phyloP scores from a whole-genome alignment of 2,329 filamentous ascomycete species.

The Trichoderma simmonsii region DNA sequence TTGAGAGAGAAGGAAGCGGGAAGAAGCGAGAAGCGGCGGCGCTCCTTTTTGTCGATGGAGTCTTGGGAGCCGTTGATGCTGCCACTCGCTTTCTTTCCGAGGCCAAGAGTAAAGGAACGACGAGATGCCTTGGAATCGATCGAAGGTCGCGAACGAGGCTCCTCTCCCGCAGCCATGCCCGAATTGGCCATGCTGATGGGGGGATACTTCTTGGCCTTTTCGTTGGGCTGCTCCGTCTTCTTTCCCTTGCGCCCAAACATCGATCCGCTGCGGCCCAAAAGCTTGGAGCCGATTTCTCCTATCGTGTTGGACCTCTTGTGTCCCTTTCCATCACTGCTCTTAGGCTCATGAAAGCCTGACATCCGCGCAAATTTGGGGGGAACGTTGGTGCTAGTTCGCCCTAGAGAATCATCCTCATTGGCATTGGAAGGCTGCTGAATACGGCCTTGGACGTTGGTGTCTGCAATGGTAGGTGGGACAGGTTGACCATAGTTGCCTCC shows the following conservation, averaged over 20 bases:
- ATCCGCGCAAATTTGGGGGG: constrained; percentile 58
- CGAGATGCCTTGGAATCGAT: constrained; percentile 66
- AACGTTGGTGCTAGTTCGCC: constrained; percentile 59
- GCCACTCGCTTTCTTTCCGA: constrained; percentile 69
- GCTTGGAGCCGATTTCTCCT: constrained; percentile 76
- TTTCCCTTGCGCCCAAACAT: constrained; percentile 66
- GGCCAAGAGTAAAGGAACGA: constrained; percentile 66
- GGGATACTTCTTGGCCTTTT: constrained; percentile 73
- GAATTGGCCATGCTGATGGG: constrained; percentile 85
- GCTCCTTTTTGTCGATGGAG: constrained; percentile 55
- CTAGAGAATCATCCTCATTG: constrained; percentile 65
- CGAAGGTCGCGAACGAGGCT: constrained; percentile 53
- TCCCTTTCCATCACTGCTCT: constrained; percentile 45
- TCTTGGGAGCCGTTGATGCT: constrained; percentile 57
- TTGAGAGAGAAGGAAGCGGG: constrained; percentile 63
- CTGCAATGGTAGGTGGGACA: constrained; percentile 78
- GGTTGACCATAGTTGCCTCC: constrained; percentile 79
- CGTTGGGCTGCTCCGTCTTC: constrained; percentile 48
- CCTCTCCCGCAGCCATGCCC: constrained; percentile 40
- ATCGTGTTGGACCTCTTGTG: constrained; percentile 74
- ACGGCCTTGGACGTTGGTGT: constrained; percentile 83
- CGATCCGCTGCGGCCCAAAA: constrained; percentile 80
- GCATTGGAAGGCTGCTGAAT: constrained; percentile 69
- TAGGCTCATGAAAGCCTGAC: constrained; percentile 54
- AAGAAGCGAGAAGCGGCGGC: constrained; percentile 69